phyloP scores from a whole-genome alignment of 2,329 filamentous ascomycete genomes.

The Penicillium paneum region DNA sequence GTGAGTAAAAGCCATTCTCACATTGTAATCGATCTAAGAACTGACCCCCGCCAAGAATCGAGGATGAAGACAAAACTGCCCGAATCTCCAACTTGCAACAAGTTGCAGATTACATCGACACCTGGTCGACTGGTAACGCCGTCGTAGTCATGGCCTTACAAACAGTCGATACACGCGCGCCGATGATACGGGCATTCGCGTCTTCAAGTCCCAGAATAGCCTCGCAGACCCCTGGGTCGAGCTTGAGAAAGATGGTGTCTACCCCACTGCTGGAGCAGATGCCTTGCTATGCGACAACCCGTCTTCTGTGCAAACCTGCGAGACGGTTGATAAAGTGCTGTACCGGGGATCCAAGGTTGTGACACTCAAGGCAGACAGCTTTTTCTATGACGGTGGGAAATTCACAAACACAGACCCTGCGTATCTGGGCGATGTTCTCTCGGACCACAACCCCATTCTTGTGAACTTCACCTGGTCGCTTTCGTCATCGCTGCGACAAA shows the following conservation, averaged over 20 bases:
- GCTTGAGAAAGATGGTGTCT: slow-evolving; percentile 48
- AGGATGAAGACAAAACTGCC: slow-evolving; percentile 52
- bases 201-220: slow-evolving; percentile 52
- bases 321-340: slow-evolving; percentile 66
- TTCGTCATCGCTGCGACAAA: slow-evolving; percentile 52
- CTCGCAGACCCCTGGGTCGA: slow-evolving; percentile 61
- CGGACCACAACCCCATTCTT: slow-evolving; percentile 62
- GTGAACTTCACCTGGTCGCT: slow-evolving; percentile 31
- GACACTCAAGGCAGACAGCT: slow-evolving; percentile 49
- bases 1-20: slow-evolving; percentile 18
- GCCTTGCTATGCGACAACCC: slow-evolving; percentile 57
- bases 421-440: slow-evolving; percentile 49
- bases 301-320: slow-evolving; percentile 53
- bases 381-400: slow-evolving; percentile 51
- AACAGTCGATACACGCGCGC: slow-evolving; percentile 63
- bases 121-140: slow-evolving; percentile 57
- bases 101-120: slow-evolving; percentile 56
- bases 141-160: slow-evolving; percentile 62
- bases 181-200: slow-evolving; percentile 49
- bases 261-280: slow-evolving; percentile 43
- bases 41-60: slow-evolving; percentile 31
- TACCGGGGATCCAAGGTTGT: slow-evolving; percentile 42
- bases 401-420: slow-evolving; percentile 55
- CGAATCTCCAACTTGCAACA: slow-evolving; percentile 60
- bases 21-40: neutral